Evolutionary conservation across 192 early-diverging fungal genomes (phyloP).

Genomic region (Backusella mclennaniae): DNA sequence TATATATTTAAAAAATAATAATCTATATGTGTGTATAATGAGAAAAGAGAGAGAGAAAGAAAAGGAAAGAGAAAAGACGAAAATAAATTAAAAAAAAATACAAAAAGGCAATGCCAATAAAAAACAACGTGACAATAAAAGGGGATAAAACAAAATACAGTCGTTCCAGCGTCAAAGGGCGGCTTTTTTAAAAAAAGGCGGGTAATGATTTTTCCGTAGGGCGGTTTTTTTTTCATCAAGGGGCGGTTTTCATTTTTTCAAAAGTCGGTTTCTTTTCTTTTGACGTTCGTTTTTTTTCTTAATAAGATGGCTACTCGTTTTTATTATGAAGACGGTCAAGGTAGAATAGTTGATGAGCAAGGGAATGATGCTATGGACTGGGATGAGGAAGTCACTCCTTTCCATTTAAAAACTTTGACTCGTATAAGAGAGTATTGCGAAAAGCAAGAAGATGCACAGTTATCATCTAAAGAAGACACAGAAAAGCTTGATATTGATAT

Average conservation of each 20-base stretch:
- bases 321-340: slow-evolving; percentile 6
- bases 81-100: not conserved
- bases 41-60: not conserved
- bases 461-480: too few relatives aligned
- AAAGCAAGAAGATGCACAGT: not conserved
- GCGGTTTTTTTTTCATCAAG: too few relatives aligned
- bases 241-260: too few relatives aligned
- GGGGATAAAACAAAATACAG: slow-evolving; percentile 9
- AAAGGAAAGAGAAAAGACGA: slow-evolving; percentile 9
- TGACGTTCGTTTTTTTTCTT: too few relatives aligned
- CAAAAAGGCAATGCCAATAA: not conserved
- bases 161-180: too few relatives aligned
- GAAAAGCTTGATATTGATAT: too few relatives aligned
- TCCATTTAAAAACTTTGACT: not conserved
- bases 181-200: too few relatives aligned
- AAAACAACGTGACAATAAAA: slow-evolving; percentile 1
- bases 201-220: too few relatives aligned
- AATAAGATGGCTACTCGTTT: not conserved
- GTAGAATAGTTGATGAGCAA: slow-evolving; percentile 5
- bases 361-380: slow-evolving; percentile 12
- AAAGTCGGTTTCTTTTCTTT: too few relatives aligned
- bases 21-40: not conserved
- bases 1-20: not conserved
- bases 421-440: not conserved
- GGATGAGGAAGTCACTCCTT: not conserved